Evolutionary conservation across 768 basidiomycete genomes (phyloP).

Genomic region (Collybiopsis luxurians): DNA sequence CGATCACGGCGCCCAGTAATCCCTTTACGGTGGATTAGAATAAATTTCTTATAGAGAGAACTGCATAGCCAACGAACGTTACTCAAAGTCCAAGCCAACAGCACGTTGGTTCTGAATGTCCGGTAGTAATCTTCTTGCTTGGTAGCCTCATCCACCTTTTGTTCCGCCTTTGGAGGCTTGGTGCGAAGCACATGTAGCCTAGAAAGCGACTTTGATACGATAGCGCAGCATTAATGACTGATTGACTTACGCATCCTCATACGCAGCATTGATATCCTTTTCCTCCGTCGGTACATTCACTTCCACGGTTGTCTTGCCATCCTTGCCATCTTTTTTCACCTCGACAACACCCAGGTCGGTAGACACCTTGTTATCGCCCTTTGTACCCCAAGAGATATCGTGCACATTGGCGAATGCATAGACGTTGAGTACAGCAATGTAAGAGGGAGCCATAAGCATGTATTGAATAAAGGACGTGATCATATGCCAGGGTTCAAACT

Average conservation of each 20-base stretch:
- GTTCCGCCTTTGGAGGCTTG: slow-evolving; percentile 73
- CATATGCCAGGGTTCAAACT: slow-evolving; percentile 99
- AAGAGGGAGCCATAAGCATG: slow-evolving; percentile 87
- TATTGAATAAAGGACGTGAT: slow-evolving; percentile 95
- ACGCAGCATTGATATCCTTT: slow-evolving; percentile 85
- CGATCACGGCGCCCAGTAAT: slow-evolving; percentile 71
- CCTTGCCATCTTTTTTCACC: slow-evolving; percentile 26
- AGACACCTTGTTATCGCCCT: slow-evolving; percentile 84
- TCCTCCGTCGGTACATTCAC: slow-evolving; percentile 83
- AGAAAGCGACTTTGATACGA: neutral
- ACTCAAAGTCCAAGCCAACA: slow-evolving; percentile 86
- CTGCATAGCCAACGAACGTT: slow-evolving; percentile 52
- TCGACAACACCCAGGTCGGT: slow-evolving; percentile 86
- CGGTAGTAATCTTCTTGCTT: slow-evolving; percentile 86
- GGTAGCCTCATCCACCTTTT: slow-evolving; percentile 57
- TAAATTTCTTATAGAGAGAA: neutral
- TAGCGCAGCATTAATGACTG: neutral
- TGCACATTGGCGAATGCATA: slow-evolving; percentile 91
- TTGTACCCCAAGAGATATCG: slow-evolving; percentile 95
- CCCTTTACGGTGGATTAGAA: slow-evolving; percentile 34
- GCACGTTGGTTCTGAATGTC: slow-evolving; percentile 87
- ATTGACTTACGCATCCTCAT: slow-evolving; percentile 70
- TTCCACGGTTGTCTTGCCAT: slow-evolving; percentile 79
- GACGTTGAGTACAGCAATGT: slow-evolving; percentile 91
- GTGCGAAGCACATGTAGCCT: slow-evolving; percentile 67